Base-by-base conservation (phyloP, 352 stramenopile genomes). In the Globisporangium yorkense region DNA sequence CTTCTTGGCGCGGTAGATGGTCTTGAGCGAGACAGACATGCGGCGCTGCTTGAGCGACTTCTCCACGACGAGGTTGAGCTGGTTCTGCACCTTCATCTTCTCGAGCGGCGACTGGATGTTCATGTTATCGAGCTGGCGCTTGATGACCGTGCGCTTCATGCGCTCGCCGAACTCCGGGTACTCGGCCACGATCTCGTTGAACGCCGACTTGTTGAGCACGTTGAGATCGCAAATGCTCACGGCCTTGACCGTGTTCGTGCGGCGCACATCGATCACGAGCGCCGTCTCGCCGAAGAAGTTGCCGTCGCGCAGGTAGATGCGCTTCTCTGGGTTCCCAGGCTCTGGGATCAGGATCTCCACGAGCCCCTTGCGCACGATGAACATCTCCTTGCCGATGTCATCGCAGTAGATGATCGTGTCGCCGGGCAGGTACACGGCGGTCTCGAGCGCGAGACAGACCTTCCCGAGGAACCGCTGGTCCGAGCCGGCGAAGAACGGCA, bases 371-470 rank as follows among this genome's bases (percentile, higher is more conserved):
- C 77, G 78, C 7, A 94, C 74, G 47, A 96, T 91, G 59, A 92
- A 94, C 80, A 94, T 91, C 58, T 92, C 80, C 57, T 87, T 88
- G 57, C 84, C 84, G 16, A 92, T 87, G 39, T 91, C 78, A 49
- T 91, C 77, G 51, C 75, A 81, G 64, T 90, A 88, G 61, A 94
- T 91, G 54, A 89, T 89, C 6, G 73, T 89, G 40, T 92, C 82
- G 1, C 79, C 82, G 18, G 82, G 82, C 2, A 92, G 61, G 56
- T 89, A 92, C 16, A 89, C 82, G 2, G 82, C 79, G 16, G 82
- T 92, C 66, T 89, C 80, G 24, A 92, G 67, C 0, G 77, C 79
- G 13, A 92, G 74, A 44, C 82, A 92, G 0, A 89, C 82, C 55
- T 89, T 89, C n/a, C 82, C 82, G 7, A 92, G 68, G 49, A 92